Base-by-base conservation (phyloP, 1,139 yeast genomes). In the Suhomyces coccinellae region DNA sequence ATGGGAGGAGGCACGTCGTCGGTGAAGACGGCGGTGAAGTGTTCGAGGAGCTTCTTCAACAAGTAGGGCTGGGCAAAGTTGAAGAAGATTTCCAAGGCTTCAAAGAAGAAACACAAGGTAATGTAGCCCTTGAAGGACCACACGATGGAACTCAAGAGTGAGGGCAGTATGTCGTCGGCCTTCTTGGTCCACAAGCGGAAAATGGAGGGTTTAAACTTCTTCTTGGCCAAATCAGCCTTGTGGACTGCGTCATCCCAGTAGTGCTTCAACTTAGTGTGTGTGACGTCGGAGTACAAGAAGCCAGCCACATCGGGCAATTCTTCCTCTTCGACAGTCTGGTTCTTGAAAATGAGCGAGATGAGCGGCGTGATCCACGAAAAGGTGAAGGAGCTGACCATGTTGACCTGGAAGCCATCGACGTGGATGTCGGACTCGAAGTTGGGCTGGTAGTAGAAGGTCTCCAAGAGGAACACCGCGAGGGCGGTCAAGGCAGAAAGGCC, bases 281-380 rank as follows among this genome's bases (percentile, higher is more conserved):
- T 45, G 26, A 27, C 29, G 14, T 53, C 52, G 14, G 50, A 47
- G 12, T 20, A 32, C n/a, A 52, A 36, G 9, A 43, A 33, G 10
- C 35, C 36, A 3, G 46, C 46, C 16, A 47, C 42, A 8, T 33
- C 24, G 20, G 65, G 63, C 29, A 63, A 49, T 27, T 65, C 66
- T 1, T 57, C 48, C 8, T 55, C 49, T 14, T 48, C 51, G n/a
- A 63, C 59, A 24, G 55, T 55, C 24, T 56, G 58, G 3, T 61
- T 54, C 2, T 47, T 40, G 47, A 62, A 55, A 22, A 65, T 62
- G 14, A 52, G 45, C 5, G 51, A 40, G 36, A 67, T 61, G 27
- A 62, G 49, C 1, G 66, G 65, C 31, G 59, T 57, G 36, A 63
- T 53, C 60, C 63, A 67, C 17, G 51, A 47, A 44, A 61, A 65